Conservation (phyloP, 768 basidiomycete species). For the Mycena galopus region DNA sequence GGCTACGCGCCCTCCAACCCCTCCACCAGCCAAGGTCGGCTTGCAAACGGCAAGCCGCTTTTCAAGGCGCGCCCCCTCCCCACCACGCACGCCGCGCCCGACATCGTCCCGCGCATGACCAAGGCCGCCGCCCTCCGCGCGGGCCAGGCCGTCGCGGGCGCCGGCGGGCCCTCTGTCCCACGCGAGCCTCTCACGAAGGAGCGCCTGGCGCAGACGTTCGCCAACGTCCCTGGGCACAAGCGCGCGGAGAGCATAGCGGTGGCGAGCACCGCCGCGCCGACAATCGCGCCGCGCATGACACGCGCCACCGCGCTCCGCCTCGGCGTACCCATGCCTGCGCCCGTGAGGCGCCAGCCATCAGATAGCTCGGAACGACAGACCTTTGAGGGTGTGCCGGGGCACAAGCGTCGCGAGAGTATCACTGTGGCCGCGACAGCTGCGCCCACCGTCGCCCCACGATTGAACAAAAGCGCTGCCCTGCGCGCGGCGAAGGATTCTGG, state of each 20-base stretch:
- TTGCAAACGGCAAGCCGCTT: slow-evolving; percentile 58
- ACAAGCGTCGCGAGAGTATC: slow-evolving; percentile 84
- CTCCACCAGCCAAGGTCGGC: slow-evolving; percentile 56
- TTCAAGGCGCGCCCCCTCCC: slow-evolving; percentile 83
- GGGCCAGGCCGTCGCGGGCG: slow-evolving; percentile 65
- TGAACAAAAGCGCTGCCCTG: slow-evolving; percentile 85
- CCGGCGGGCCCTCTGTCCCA: slow-evolving; percentile 54
- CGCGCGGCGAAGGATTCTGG: slow-evolving; percentile 70
- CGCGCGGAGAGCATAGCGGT: slow-evolving; percentile 76
- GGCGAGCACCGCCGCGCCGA: slow-evolving; percentile 80
- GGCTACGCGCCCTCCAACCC: slow-evolving; percentile 61
- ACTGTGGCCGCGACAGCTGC: slow-evolving; percentile 75
- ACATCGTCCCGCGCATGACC: slow-evolving; percentile 83
- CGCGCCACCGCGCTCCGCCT: slow-evolving; percentile 79
- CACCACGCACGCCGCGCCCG: slow-evolving; percentile 68
- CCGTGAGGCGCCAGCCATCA: slow-evolving; percentile 54
- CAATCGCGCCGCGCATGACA: slow-evolving; percentile 80
- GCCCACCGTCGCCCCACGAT: slow-evolving; percentile 75
- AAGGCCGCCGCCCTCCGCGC: slow-evolving; percentile 81
- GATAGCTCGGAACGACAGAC: slow-evolving; percentile 56
- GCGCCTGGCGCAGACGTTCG: slow-evolving; percentile 72
- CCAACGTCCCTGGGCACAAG: slow-evolving; percentile 87
- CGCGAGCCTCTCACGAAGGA: slow-evolving; percentile 73
- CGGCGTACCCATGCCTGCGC: slow-evolving; percentile 62
- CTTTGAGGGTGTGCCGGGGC: slow-evolving; percentile 88